Percentiles rank a stretch among this genome's conserved stretches.
These are phyloP conservation scores for Penicillium alfredii DNA, from an alignment of 495 filamentous ascomycete species.

Conservation along the genomic window DNA sequence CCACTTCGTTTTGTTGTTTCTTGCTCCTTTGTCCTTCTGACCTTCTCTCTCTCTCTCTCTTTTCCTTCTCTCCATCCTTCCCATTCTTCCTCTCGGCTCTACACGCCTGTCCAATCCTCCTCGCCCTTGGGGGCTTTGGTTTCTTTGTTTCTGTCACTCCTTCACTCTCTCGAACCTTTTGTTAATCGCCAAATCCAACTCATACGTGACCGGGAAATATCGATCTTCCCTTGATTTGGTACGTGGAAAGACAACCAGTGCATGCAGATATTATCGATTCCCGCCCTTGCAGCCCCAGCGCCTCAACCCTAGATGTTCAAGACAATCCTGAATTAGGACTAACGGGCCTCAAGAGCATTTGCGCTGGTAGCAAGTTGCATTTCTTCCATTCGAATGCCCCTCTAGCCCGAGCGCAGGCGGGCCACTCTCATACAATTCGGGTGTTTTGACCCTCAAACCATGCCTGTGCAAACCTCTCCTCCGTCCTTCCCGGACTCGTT, in stretches of 20 bases:
- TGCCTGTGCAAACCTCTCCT: slow-evolving; percentile 44
- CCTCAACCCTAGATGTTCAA: too few relatives aligned
- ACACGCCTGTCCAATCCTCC: not conserved
- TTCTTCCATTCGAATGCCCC: slow-evolving; percentile 20
- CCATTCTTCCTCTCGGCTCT: slow-evolving; percentile 13
- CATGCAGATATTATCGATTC: slow-evolving; percentile 16
- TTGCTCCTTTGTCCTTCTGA: slow-evolving; percentile 13
- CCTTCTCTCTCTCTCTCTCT: slow-evolving; percentile 11
- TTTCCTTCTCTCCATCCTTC: slow-evolving; percentile 19
- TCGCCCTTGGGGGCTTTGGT: slow-evolving; percentile 3
- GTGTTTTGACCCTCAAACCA: slow-evolving; percentile 27
- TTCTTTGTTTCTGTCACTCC: slow-evolving; percentile 9
- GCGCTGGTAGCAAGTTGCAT: slow-evolving; percentile 42
- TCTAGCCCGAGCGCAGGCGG: too few relatives aligned
- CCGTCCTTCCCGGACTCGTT: slow-evolving; percentile 54
- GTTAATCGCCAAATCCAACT: not conserved
- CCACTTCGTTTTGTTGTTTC: slow-evolving; percentile 16
- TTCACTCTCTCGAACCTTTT: slow-evolving; percentile 3
- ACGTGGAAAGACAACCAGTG: slow-evolving; percentile 12
- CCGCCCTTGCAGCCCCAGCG: slow-evolving; percentile 23
- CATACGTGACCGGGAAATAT: not conserved
- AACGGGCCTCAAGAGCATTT: too few relatives aligned
- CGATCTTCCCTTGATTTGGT: not conserved
- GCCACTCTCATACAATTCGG: too few relatives aligned
- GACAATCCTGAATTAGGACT: too few relatives aligned